These are phyloP conservation scores for Phalaenopsis aphrodite DNA, from an alignment of 106 monocot genomes.

Conservation along the genomic window DNA sequence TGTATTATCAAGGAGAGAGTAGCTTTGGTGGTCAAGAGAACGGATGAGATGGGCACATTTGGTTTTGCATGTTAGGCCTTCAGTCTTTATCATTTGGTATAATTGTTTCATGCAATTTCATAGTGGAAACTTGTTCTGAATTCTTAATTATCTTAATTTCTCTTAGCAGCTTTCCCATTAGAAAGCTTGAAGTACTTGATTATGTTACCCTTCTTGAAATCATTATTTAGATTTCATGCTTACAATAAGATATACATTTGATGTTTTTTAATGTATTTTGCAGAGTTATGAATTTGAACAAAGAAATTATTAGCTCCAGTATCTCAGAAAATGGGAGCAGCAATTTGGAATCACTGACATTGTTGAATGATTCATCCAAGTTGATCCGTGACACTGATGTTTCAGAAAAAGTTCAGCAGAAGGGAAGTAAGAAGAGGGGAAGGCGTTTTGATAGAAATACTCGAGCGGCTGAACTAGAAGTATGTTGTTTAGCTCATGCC, in stretches of 20 bases:
- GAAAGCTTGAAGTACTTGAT: not conserved
- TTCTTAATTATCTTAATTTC: not conserved
- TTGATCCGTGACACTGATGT: constrained; percentile 2
- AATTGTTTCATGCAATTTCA: not conserved
- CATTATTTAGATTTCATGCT: not conserved
- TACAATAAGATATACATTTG: not conserved
- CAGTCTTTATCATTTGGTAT: not conserved
- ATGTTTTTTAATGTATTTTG: constrained; percentile 6
- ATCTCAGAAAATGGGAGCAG: constrained; percentile 13
- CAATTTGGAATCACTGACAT: constrained; percentile 5
- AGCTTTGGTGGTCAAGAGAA: not conserved
- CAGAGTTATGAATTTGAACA: constrained; percentile 20
- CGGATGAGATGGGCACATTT: not conserved
- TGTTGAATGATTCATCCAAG: constrained; percentile 8
- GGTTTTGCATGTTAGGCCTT: not conserved
- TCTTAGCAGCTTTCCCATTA: not conserved
- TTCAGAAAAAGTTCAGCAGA: constrained; percentile 12
- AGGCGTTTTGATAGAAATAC: constrained; percentile 75
- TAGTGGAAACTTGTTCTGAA: not conserved
- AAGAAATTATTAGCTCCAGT: constrained; percentile 15
- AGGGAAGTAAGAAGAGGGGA: constrained; percentile 67
- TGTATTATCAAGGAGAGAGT: not conserved
- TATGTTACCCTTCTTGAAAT: not conserved
- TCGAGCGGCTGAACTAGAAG: constrained; percentile 74
- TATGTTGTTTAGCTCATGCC: constrained; percentile 27